Percentiles rank a stretch among this genome's conserved stretches.
These are phyloP conservation scores for Cryptomeria japonica DNA, from an alignment of 75 land plant species.

Conservation along the genomic window DNA sequence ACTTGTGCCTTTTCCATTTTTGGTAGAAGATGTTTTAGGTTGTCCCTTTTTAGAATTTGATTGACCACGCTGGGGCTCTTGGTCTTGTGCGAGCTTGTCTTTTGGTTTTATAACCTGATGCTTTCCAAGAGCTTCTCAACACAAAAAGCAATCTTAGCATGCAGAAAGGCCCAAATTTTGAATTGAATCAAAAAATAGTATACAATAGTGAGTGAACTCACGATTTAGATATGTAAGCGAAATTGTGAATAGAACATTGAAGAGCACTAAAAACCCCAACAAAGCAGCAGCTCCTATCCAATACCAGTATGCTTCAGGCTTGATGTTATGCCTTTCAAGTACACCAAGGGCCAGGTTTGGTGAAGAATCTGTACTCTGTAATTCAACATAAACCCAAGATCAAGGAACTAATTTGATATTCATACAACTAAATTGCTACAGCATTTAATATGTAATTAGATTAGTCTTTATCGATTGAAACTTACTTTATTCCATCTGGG, in stretches of 20 bases:
- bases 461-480: neutral
- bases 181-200: neutral
- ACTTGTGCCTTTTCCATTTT: constrained; percentile 43
- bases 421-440: neutral
- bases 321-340: constrained; percentile 37
- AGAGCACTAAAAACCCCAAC: constrained; percentile 7
- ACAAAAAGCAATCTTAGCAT: neutral
- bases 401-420: neutral
- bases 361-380: constrained; percentile 38
- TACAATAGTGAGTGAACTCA: constrained; percentile 7
- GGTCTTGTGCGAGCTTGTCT: constrained; percentile 35
- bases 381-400: neutral
- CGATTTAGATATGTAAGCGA: constrained; percentile 13
- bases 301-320: constrained; percentile 16
- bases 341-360: constrained; percentile 44
- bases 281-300: constrained; percentile 22
- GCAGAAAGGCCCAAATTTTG: neutral
- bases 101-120: constrained; percentile 74
- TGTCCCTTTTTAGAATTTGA: constrained; percentile 4
- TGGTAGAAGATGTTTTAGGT: constrained; percentile 21
- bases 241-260: constrained; percentile 11
- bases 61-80: neutral
- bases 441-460: neutral
- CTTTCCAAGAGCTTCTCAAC: constrained; percentile 56
- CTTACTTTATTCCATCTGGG: neutral